Base-by-base conservation (phyloP, 108 stramenopile species). In the Licmophora abbreviata region DNA sequence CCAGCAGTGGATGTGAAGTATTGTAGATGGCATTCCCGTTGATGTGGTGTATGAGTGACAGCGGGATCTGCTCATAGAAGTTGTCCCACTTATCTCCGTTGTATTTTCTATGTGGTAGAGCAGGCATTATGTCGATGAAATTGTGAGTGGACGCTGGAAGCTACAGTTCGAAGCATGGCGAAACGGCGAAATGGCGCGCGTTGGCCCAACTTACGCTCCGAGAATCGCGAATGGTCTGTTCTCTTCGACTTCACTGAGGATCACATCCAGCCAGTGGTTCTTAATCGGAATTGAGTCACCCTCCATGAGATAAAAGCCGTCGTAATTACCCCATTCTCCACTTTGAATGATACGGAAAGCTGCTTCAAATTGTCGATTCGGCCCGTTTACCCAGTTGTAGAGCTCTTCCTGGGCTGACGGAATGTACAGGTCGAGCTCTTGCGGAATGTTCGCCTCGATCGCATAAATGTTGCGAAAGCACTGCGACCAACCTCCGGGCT, bases 21-120 rank as follows among this genome's bases (percentile, higher is more conserved):
- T 83, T 83, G 49, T 83, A 83, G 34, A 83, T 69, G 21, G 72
- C 81, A 65, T 83, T 83, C 21, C 81, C 81, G 40, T 83, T 83
- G 3, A 72, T 83, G 49, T 83, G 81, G 29, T 79, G 65, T 11
- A 79, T 54, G 0, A 83, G 58, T 4, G 77, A 61, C 23, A 68
- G 63, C 0, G 81, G 81, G 30, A 83, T 72, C 52, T 76, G 48
- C 29, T 73, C 74, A 37, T 75, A 75, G 34, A 83, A 83, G 17
- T 66, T 61, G 41, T 83, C 81, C 81, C 81, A 83, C 45, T 75
- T 77, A 46, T 77, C 69, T 31, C 81, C 81, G 44, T 61, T 59
- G 40, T 83, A 83, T 56, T 51, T 38, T 24, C 41, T 64, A 36
- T 11, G 21, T 21, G n/a, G n/a, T n/a, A n/a, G n/a, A n/a, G n/a